Evolutionary conservation across 2,329 filamentous ascomycete species (phyloP).

Genomic region (Aspergillus fructus): DNA sequence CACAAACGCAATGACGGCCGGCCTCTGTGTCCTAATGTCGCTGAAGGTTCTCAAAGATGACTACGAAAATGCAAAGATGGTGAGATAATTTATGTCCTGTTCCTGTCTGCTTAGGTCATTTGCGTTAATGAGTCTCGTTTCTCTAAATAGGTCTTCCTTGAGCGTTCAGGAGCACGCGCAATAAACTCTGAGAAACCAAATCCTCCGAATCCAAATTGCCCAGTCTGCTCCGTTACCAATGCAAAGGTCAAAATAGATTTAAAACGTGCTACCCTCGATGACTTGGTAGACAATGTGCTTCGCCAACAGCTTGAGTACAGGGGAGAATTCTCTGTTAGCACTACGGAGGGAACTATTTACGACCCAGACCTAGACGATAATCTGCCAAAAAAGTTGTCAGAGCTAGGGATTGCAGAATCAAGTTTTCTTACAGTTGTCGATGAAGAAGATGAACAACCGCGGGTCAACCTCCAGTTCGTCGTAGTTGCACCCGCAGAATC

Average conservation of each 20-base stretch:
- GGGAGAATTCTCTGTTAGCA: conserved; percentile 77
- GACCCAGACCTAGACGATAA: conserved; percentile 89
- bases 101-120: background rate
- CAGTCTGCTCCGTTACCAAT: conserved; percentile 76
- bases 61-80: conserved; percentile 71
- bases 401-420: conserved; percentile 72
- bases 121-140: conserved; percentile 7
- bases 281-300: conserved; percentile 76
- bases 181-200: conserved; percentile 57
- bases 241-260: conserved; percentile 67
- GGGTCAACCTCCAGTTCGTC: conserved; percentile 74
- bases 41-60: conserved; percentile 83
- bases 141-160: conserved; percentile 67
- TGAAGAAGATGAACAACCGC: conserved; percentile 65
- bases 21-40: conserved; percentile 85
- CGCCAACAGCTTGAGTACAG: conserved; percentile 71
- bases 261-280: conserved; percentile 69
- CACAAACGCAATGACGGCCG: conserved; percentile 93
- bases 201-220: conserved; percentile 75
- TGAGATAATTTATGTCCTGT: conserved; percentile 31
- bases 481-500: conserved; percentile 40
- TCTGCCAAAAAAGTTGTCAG: conserved; percentile 71
- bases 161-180: conserved; percentile 60
- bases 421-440: conserved; percentile 82
- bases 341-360: conserved; percentile 75